Evolutionary conservation across 2,329 filamentous ascomycete genomes (phyloP).

Genomic region (Fusarium anguioides): DNA sequence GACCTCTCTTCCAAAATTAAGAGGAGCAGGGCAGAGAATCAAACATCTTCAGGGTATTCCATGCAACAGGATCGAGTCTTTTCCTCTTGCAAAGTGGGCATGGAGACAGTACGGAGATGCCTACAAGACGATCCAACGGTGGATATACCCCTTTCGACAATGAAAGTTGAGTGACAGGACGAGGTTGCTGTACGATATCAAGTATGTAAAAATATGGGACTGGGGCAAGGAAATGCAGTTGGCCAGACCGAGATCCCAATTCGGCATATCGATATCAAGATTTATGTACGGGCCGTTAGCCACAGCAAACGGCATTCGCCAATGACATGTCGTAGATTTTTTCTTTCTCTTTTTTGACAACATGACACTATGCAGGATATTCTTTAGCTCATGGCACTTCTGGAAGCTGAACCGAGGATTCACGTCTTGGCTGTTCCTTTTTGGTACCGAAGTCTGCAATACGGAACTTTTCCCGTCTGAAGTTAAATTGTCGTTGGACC

Average conservation of each 20-base stretch:
- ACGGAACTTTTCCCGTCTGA: neutral
- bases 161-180: neutral
- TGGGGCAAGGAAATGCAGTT: constrained; percentile 30
- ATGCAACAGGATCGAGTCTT: constrained; percentile 12
- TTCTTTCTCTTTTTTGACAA: too few relatives aligned
- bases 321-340: constrained; percentile 11
- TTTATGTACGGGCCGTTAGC: constrained; percentile 28
- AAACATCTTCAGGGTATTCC: constrained; percentile 12
- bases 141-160: neutral
- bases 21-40: neutral
- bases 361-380: constrained; percentile 1
- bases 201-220: neutral
- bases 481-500: neutral
- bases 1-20: neutral
- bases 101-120: constrained; percentile 23
- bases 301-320: constrained; percentile 7
- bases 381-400: neutral
- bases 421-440: neutral
- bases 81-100: neutral
- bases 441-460: neutral
- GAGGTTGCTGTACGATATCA: neutral
- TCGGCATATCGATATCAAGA: constrained; percentile 5
- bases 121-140: neutral
- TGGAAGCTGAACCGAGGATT: neutral
- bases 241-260: constrained; percentile 40